Conservation (phyloP, 371 early-diverging fungal genomes). For the Actinomortierella wolfii region DNA sequence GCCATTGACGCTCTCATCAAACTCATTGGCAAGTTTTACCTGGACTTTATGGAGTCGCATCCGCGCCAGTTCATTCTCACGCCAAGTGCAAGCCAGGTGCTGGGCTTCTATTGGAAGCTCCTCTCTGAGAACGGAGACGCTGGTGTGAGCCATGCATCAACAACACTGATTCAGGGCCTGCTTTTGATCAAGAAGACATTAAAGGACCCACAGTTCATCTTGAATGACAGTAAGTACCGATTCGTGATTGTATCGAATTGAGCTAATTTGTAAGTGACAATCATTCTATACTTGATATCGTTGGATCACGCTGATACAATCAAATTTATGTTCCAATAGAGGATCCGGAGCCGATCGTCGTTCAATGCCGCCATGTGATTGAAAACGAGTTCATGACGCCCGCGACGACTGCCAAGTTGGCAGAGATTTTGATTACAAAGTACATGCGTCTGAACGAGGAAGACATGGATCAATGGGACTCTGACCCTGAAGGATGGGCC, state of each 20-base stretch:
- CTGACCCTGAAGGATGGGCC: conserved; percentile 88
- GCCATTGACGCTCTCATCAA: conserved; percentile 59
- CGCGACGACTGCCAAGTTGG: conserved; percentile 63
- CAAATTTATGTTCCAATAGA: too few relatives aligned
- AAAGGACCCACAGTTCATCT: conserved; percentile 56
- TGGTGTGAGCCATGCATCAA: conserved; percentile 13
- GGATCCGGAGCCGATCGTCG: conserved; percentile 55
- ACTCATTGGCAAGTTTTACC: conserved; percentile 84
- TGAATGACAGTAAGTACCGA: conserved; percentile 39
- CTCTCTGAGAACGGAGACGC: conserved; percentile 45
- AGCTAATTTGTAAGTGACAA: too few relatives aligned
- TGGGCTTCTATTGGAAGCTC: conserved; percentile 80
- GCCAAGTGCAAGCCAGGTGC: conserved; percentile 66
- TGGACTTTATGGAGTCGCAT: conserved; percentile 72
- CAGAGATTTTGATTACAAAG: conserved; percentile 73
- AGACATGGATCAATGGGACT: conserved; percentile 83
- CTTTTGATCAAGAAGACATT: conserved; percentile 69
- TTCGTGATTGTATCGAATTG: too few relatives aligned
- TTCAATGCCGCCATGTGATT: conserved; percentile 61
- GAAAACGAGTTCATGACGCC: conserved; percentile 73
- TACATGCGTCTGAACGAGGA: conserved; percentile 73
- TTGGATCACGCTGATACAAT: too few relatives aligned
- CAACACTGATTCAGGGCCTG: conserved; percentile 72
- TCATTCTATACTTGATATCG: too few relatives aligned
- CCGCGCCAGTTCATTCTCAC: conserved; percentile 74